Evolutionary conservation across 768 basidiomycete genomes (phyloP).

Genomic region (Cystobasidium tubakii): DNA sequence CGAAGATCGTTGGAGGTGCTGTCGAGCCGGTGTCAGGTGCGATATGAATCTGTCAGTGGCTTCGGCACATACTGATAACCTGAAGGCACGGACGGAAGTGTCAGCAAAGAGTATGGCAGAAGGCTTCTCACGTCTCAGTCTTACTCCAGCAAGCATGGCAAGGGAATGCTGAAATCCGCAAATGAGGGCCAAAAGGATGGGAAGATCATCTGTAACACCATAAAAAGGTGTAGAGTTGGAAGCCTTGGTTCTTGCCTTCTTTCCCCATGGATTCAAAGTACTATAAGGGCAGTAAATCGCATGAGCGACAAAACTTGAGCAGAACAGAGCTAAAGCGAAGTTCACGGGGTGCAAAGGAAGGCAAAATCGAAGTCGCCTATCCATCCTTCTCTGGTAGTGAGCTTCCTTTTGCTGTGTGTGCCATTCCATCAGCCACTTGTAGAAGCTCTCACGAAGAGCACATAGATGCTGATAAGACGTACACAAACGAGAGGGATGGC

Average conservation of each 20-base stretch:
- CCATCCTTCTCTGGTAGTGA: slow-evolving; percentile 64
- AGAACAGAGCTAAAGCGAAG: background rate
- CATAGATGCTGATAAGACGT: background rate
- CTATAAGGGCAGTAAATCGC: slow-evolving; percentile 53
- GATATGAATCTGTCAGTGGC: slow-evolving; percentile 51
- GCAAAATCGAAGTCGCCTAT: slow-evolving; percentile 67
- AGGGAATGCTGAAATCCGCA: slow-evolving; percentile 54
- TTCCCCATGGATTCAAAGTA: slow-evolving; percentile 61
- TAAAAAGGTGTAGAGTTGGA: slow-evolving; percentile 64
- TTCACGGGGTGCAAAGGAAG: slow-evolving; percentile 52
- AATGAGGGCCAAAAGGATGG: slow-evolving; percentile 65
- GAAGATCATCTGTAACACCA: slow-evolving; percentile 64
- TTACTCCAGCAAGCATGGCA: slow-evolving; percentile 49
- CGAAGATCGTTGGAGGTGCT: slow-evolving; percentile 77
- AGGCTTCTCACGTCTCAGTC: background rate
- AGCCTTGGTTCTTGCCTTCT: slow-evolving; percentile 45
- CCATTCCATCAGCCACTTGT: background rate
- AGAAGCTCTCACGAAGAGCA: too few relatives aligned
- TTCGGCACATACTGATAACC: slow-evolving; percentile 59
- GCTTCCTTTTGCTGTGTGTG: slow-evolving; percentile 46
- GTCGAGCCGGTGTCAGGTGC: slow-evolving; percentile 54
- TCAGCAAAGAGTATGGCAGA: background rate
- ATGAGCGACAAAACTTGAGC: background rate
- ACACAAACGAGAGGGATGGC: background rate
- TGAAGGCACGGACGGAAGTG: background rate